Percentiles rank a stretch among this genome's conserved stretches.
Evolutionary conservation across 75 land plant species (phyloP).

Genomic region (Adiantum capillusveneris): DNA sequence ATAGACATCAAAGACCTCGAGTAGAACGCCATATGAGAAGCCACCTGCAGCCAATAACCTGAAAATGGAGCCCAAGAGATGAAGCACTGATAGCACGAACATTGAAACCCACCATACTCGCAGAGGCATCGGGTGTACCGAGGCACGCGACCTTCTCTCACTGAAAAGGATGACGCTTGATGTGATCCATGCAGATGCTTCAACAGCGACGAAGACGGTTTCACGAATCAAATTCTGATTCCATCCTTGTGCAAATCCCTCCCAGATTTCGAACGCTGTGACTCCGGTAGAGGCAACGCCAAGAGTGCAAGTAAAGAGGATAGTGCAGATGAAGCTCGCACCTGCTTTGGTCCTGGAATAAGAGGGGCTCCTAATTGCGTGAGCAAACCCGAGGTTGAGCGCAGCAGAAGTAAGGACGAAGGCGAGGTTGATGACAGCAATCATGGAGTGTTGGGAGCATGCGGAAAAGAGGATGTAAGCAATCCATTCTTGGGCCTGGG

Average conservation of each 20-base stretch:
- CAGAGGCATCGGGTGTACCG: neutral
- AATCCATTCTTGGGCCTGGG: slow-evolving; percentile 1
- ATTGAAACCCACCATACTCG: slow-evolving; percentile 8
- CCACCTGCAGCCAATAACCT: neutral
- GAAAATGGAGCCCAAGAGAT: neutral
- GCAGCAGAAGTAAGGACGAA: neutral
- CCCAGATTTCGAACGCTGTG: slow-evolving; percentile 27
- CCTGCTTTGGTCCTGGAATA: neutral
- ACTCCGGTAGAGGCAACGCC: slow-evolving; percentile 21
- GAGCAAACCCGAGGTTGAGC: neutral
- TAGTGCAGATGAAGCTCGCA: slow-evolving; percentile 30
- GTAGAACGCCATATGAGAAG: neutral
- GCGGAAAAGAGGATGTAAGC: slow-evolving; percentile 4
- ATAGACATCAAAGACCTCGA: neutral
- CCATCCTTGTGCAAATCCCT: neutral
- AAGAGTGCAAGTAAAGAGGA: slow-evolving; percentile 27
- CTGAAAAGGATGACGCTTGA: neutral
- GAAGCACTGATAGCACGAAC: neutral
- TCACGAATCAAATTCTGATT: neutral
- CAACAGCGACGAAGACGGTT: neutral
- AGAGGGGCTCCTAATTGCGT: neutral
- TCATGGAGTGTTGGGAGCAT: neutral
- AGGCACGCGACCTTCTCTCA: neutral
- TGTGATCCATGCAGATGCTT: slow-evolving; percentile 5
- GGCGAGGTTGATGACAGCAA: neutral